Base-by-base conservation (phyloP, 805 yeast species). In the Candida endomychidarum region DNA sequence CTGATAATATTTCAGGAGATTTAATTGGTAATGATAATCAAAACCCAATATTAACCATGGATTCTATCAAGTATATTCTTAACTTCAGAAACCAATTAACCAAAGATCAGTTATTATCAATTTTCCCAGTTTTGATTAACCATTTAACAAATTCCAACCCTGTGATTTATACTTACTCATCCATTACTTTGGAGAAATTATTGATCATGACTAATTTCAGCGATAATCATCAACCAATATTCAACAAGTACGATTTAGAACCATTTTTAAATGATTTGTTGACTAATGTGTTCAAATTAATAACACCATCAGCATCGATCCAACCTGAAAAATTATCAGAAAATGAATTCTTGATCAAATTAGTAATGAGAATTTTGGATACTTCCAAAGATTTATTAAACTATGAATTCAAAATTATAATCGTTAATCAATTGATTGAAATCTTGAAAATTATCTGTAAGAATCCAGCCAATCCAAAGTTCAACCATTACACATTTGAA, bases 391-490 rank as follows among this genome's bases (percentile, higher is more conserved):
- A 85, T 47, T 63, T 80, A 1, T 56, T 86, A n/a, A 61, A 61
- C 24, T 49, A 52, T 24, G 56, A 65, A 5, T 65, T 74, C 39
- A 65, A 75, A 32, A 51, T 68, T 11, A 74, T 78, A 4, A 57
- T 76, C 18, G 66, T 87, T 25, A 71, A 75, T 23, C 90, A 90
- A 56, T 67, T 91, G 30, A 63, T 90, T 32, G 68, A 74, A 37
- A 85, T 93, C 34, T 71, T 90, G 35, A 72, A 71, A 11, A 77
- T 80, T 11, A 88, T 90, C 40, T 70, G 89, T 17, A 81, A 80
- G 51, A 93, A 93, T 54, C 99, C 99, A 5, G 86, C 98, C 4
- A 93, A 93, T 63, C 99, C 99, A 31, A 79, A 83, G 52, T 93
- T 93, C 56, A 78, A 89, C 5, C 99, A 93, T 61, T 95, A 81